These are phyloP conservation scores for Cryphonectria radicalis DNA, from an alignment of 2,329 filamentous ascomycete species.

Conservation along the genomic window DNA sequence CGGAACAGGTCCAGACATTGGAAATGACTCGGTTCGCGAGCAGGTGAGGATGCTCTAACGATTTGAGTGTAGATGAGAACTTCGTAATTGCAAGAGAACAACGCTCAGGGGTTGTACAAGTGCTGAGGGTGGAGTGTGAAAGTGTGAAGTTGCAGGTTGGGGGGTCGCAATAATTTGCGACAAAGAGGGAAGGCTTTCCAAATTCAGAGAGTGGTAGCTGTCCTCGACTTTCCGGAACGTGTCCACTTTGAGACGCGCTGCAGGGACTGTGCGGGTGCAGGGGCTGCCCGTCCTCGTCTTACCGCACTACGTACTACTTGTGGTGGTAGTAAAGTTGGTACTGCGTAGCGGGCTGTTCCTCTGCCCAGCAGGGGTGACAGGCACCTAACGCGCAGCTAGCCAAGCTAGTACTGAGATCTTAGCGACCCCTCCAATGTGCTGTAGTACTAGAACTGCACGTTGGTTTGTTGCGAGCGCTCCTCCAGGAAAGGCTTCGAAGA, in stretches of 20 bases:
- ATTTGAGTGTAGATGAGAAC: background rate
- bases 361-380: background rate
- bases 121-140: background rate
- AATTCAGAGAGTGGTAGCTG: constrained; percentile 2
- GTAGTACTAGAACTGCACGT: background rate
- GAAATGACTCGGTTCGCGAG: background rate
- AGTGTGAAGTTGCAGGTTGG: background rate
- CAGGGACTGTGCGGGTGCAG: constrained; percentile 3
- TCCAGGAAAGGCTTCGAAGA: background rate
- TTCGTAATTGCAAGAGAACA: background rate
- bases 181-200: background rate
- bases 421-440: background rate
- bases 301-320: background rate
- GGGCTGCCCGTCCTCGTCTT: background rate
- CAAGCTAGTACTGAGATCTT: background rate
- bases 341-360: background rate
- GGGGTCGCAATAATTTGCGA: background rate
- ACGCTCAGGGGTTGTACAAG: background rate
- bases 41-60: background rate
- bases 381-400: background rate
- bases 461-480: background rate
- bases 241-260: constrained; percentile 17
- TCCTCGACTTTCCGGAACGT: constrained; percentile 14
- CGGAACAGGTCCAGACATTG: constrained; percentile 24
- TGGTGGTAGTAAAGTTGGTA: background rate